Conservation (phyloP, 2,329 filamentous ascomycete genomes). For the Daldinia sp. region DNA sequence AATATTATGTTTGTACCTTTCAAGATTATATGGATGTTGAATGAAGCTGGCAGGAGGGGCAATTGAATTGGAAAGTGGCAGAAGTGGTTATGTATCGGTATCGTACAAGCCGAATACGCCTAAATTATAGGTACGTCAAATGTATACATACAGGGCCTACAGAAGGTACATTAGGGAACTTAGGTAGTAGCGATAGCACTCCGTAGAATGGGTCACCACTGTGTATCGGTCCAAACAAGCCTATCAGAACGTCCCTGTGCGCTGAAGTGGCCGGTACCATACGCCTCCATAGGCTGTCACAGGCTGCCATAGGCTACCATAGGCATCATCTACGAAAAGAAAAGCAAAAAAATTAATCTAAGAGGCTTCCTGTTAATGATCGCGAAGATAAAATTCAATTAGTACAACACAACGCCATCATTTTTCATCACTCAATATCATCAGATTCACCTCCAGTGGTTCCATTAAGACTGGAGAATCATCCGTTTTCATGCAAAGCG, state of each 20-base stretch:
- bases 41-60: background rate
- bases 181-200: constrained; percentile 11
- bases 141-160: background rate
- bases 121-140: background rate
- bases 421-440: constrained; percentile 50
- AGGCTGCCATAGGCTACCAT: background rate
- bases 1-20: background rate
- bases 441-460: constrained; percentile 45
- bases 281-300: too few species aligned
- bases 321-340: constrained; percentile 22
- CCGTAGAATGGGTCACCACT: constrained; percentile 13
- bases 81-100: background rate
- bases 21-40: background rate
- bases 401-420: constrained; percentile 46
- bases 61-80: background rate
- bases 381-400: constrained; percentile 43
- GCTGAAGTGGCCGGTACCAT: constrained; percentile 6
- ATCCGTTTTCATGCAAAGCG: constrained; percentile 71
- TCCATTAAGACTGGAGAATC: constrained; percentile 50
- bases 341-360: constrained; percentile 42
- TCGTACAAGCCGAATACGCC: background rate
- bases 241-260: constrained; percentile 8
- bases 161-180: constrained; percentile 3
- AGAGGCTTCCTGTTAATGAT: constrained; percentile 26
- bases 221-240: constrained; percentile 10